Evolutionary conservation across 768 basidiomycete genomes (phyloP), one percentile per base, ranked within the genome.

Genomic region (Suillus discolor): DNA sequence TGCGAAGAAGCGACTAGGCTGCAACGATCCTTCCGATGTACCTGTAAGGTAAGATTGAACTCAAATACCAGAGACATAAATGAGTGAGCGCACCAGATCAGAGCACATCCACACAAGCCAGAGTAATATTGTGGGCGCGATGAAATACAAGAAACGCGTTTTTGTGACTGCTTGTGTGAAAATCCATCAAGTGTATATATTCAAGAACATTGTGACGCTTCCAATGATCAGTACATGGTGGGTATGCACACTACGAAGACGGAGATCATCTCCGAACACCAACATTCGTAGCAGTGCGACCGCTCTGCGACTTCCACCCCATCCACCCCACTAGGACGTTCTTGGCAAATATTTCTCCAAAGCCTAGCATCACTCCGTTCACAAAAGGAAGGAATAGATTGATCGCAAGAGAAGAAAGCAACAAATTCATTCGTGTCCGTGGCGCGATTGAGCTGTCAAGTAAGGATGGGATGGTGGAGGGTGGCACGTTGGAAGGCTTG

Each of bases 281-380:
- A n/a, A 78, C 67, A 28, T 67, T 62, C 16, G 74, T 67, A 15
- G 70, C 71, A 0, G 57, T 70, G 16, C 68, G 70, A 38, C 77
- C 74, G n/a, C n/a, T 66, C 18, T 69, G 71, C 2, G 63, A 54
- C 69, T 74, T 78, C 81, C 81, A 84, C 44, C 83, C 83, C 49
- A 84, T 73, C 83, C 83, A 84, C 8, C 77, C 74, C 20, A 91
- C 77, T 20, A 92, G 75, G n/a, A 92, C 83, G 54, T 90, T 86
- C 77, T 91, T 91, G 42, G 91, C 94, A 73, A 96, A 94, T 60
- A 97, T 91, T 77, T 97, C 95, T 47, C 94, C 94, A 73, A 96
- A 96, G n/a, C 94, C 94, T 61, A 96, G 87, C 94, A 97, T 97
- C 65, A 97, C 92, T 23, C 94, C 95, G 69, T 96, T 97, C 11